phyloP scores from a whole-genome alignment of 768 basidiomycete species.

The Plicaturopsis crispa region DNA sequence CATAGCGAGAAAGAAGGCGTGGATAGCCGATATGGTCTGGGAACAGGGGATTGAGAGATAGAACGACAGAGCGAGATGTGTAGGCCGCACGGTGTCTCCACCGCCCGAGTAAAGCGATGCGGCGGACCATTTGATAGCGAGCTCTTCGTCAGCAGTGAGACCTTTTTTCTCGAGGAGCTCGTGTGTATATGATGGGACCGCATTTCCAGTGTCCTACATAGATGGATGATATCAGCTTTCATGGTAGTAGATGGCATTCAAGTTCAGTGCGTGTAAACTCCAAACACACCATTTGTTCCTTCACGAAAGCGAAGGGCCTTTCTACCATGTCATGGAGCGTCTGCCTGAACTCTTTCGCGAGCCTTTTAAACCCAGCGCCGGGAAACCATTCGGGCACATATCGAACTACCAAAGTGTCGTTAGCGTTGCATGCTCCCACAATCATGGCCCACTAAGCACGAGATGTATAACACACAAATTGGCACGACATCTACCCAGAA shows the following conservation, averaged over 20 bases:
- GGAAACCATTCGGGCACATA: conserved; percentile 60
- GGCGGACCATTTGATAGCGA: conserved; percentile 60
- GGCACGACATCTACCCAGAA: conserved; percentile 24
- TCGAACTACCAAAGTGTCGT: conserved; percentile 37
- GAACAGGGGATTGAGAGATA: too few species aligned
- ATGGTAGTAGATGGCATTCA: not conserved
- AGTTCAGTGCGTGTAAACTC: not conserved
- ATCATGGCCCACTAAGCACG: not conserved
- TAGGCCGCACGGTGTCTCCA: conserved; percentile 26
- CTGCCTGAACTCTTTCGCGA: conserved; percentile 43
- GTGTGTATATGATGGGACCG: conserved; percentile 50
- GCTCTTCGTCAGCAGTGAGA: conserved; percentile 46
- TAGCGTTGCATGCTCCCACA: not conserved
- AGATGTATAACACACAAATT: conserved; percentile 7
- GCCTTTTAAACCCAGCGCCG: conserved; percentile 48
- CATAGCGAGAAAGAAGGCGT: conserved; percentile 13
- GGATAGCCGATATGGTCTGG: conserved; percentile 5
- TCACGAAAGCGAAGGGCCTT: conserved; percentile 48
- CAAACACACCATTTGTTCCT: conserved; percentile 49
- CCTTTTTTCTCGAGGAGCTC: conserved; percentile 44
- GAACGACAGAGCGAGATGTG: too few species aligned
- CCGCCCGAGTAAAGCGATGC: conserved; percentile 52
- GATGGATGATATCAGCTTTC: conserved; percentile 4
- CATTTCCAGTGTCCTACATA: conserved; percentile 50
- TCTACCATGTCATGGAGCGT: conserved; percentile 51